phyloP scores from a whole-genome alignment of 2,329 filamentous ascomycete species.

The Cytospora schulzeri region DNA sequence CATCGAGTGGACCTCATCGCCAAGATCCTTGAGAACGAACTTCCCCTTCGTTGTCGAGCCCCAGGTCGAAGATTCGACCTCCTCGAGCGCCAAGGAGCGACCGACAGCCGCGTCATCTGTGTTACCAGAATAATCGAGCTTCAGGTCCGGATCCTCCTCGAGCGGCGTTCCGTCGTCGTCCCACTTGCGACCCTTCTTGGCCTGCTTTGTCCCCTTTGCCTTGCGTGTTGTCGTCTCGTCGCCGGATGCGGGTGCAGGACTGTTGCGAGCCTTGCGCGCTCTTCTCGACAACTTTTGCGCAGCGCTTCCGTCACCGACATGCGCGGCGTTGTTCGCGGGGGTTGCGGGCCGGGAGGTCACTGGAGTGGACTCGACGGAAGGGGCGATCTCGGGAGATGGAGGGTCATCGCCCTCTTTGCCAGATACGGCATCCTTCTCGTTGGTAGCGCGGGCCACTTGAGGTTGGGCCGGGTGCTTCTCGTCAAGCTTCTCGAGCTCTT shows the following conservation, averaged over 20 bases:
- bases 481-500: slow-evolving; percentile 70
- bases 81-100: slow-evolving; percentile 66
- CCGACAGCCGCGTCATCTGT: slow-evolving; percentile 53
- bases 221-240: slow-evolving; percentile 72
- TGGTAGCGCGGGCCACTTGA: slow-evolving; percentile 30
- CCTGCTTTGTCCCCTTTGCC: slow-evolving; percentile 56
- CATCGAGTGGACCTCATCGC: slow-evolving; percentile 90
- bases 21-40: slow-evolving; percentile 90
- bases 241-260: slow-evolving; percentile 73
- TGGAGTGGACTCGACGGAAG: slow-evolving; percentile 70
- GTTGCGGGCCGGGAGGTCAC: slow-evolving; percentile 78
- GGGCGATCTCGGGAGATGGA: slow-evolving; percentile 39
- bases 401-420: slow-evolving; percentile 43
- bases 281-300: slow-evolving; percentile 78
- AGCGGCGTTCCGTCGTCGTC: slow-evolving; percentile 85
- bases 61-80: slow-evolving; percentile 79
- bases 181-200: slow-evolving; percentile 90
- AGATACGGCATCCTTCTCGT: slow-evolving; percentile 40
- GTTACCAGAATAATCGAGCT: slow-evolving; percentile 87
- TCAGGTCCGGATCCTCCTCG: slow-evolving; percentile 76
- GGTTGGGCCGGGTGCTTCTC: slow-evolving; percentile 37
- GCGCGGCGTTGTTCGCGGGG: slow-evolving; percentile 69
- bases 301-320: slow-evolving; percentile 65
- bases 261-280: slow-evolving; percentile 68
- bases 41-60: slow-evolving; percentile 87